These are phyloP conservation scores for Capsicum baccatum DNA, from an alignment of 257 asterid species.

Conservation along the genomic window DNA sequence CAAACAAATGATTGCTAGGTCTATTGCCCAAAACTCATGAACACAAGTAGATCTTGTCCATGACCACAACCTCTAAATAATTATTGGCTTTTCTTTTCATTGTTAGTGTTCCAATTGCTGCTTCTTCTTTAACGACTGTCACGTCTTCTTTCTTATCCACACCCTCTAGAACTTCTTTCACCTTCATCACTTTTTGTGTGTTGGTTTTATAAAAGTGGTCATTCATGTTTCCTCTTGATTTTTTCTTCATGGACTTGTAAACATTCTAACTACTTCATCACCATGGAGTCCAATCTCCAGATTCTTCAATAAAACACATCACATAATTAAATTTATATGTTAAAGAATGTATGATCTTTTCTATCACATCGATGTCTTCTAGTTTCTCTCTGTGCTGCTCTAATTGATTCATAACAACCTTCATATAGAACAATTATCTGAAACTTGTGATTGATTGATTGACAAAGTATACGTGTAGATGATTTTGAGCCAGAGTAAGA, in stretches of 20 bases:
- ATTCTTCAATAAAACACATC: neutral
- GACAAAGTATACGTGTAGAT: too few species aligned
- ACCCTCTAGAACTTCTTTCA: neutral
- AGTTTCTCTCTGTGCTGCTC: too few species aligned
- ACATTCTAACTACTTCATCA: neutral
- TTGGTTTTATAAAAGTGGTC: neutral
- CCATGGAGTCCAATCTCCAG: neutral
- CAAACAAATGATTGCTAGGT: too few species aligned
- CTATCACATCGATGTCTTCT: too few species aligned
- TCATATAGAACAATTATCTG: too few species aligned
- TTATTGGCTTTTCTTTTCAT: neutral
- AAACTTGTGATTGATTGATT: too few species aligned
- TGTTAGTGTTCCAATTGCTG: neutral
- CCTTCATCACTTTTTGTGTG: neutral
- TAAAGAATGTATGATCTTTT: too few species aligned
- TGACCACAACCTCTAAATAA: neutral
- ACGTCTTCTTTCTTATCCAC: neutral
- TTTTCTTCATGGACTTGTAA: neutral
- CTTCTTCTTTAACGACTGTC: neutral
- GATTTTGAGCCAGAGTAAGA: too few species aligned
- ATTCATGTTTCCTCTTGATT: neutral
- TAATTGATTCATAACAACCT: too few species aligned
- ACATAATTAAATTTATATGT: neutral
- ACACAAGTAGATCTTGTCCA: neutral
- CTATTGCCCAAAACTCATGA: neutral